Evolutionary conservation across 2,329 filamentous ascomycete genomes (phyloP), one percentile per base, ranked within the genome.

Genomic region (Monosporascus ibericus): DNA sequence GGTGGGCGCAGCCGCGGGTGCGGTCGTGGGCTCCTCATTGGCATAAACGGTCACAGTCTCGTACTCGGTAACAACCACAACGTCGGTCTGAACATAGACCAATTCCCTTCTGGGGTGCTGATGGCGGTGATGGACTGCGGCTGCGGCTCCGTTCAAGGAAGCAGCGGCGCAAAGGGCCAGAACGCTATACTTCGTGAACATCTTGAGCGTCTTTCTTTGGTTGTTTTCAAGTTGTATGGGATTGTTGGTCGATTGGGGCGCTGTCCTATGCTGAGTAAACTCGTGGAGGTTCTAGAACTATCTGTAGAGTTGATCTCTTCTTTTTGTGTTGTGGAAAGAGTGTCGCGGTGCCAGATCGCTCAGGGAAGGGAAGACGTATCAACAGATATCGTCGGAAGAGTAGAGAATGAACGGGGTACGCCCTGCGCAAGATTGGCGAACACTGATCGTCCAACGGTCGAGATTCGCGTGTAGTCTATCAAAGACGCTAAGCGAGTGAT

Each of bases 151-250:
- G 46, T 60, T 56, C n/a, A 68, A 53, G 18, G 63, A 60, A 50
- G 56, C 56, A 24, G 60, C 63, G 56, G 64, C 65, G 54, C 59
- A 63, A 46, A 68, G 62, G 49, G 66, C 66, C 48, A 66, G 54
- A 47, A 67, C 51, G 52, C 60, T 62, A 39, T 60, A 50, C 57
- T 68, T 68, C 52, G 60, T 55, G 55, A 64, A 58, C 66, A 68
- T 68, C 38, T 51, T 65, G 52, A 40, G 44, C 53, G 30, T 50
- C 52, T 22, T 42, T 50, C 57, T 54, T 27, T 6, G 6, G 9
- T n/a, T 27, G 22, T 24, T 15, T 20, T 40, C 30, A 34, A 34
- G 9, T 5, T 34, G 14, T 30, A 30, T 30, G 11, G 27, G 27
- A 30, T 30, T 5, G 27, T 11, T 11, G 27, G 27, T 30, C 27